A percentile compares a stretch with the other conserved stretches of the same genome.
These are phyloP conservation scores for Magnaporthiopsis incrustans DNA, from an alignment of 2,329 filamentous ascomycete genomes.

Conservation along the genomic window DNA sequence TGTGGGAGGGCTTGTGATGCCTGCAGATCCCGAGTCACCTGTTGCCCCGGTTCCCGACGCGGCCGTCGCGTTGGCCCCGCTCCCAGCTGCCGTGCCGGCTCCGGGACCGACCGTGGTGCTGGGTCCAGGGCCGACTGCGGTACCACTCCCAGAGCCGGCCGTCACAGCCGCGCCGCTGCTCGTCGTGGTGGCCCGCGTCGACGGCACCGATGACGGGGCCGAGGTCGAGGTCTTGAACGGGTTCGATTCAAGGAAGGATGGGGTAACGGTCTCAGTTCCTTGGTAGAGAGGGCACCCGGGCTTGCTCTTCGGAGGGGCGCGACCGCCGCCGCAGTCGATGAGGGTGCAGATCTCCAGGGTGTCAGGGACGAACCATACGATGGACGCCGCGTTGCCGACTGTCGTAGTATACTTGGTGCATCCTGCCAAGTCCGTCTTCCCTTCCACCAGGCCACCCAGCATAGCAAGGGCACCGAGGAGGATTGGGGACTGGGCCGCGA, in stretches of 20 bases:
- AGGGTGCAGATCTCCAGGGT: constrained; percentile 56
- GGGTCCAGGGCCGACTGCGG: background rate
- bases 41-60: background rate
- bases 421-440: constrained; percentile 37
- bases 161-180: background rate
- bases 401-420: constrained; percentile 31
- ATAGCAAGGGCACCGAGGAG: background rate
- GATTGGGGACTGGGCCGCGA: background rate
- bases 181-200: background rate
- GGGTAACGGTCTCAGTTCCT: constrained; percentile 47
- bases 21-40: background rate
- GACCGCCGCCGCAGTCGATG: constrained; percentile 60
- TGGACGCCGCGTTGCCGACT: constrained; percentile 31
- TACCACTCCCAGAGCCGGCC: background rate
- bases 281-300: constrained; percentile 51
- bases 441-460: constrained; percentile 12
- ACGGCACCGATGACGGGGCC: background rate
- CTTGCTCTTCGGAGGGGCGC: constrained; percentile 55
- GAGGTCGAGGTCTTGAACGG: background rate
- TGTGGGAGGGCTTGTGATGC: background rate
- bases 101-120: background rate
- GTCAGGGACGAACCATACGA: constrained; percentile 53
- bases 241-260: constrained; percentile 33
- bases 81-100: background rate
- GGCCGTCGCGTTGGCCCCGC: background rate